Conservation (phyloP, 345 rosid species). For the Melaleuca quinquenervia region DNA sequence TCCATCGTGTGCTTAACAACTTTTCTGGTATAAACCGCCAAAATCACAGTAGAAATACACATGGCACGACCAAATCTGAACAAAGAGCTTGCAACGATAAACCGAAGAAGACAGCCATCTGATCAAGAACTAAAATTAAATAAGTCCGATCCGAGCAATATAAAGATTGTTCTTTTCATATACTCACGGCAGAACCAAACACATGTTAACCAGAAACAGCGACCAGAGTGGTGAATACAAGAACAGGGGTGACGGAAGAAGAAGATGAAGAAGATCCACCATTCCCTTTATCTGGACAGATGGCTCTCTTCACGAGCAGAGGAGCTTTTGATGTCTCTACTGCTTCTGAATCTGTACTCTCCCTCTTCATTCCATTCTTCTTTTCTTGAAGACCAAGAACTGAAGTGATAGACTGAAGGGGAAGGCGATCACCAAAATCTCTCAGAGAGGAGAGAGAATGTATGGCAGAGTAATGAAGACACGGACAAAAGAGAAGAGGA, state of each 20-base stretch:
- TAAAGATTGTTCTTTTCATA: background rate
- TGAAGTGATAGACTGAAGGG: background rate
- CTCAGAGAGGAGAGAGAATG: background rate
- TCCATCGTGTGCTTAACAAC: background rate
- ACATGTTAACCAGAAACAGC: constrained; percentile 37
- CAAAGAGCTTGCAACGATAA: background rate
- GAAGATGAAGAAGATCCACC: background rate
- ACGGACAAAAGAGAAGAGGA: background rate
- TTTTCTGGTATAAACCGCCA: background rate
- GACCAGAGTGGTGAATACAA: constrained; percentile 19
- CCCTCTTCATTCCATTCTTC: background rate
- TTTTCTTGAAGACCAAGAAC: background rate
- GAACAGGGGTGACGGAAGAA: constrained; percentile 8
- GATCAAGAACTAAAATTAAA: background rate
- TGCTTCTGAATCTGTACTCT: background rate
- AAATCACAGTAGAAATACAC: background rate
- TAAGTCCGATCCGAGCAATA: background rate
- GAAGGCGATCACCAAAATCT: background rate
- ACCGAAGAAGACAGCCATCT: background rate
- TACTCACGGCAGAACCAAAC: constrained; percentile 43
- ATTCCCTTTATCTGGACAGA: background rate
- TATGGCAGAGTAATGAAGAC: background rate
- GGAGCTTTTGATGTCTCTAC: constrained; percentile 4
- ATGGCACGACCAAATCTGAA: background rate
- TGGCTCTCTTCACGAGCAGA: constrained; percentile 10